Conservation (phyloP, 2,329 filamentous ascomycete species). For the Colletotrichum chlorophyti region DNA sequence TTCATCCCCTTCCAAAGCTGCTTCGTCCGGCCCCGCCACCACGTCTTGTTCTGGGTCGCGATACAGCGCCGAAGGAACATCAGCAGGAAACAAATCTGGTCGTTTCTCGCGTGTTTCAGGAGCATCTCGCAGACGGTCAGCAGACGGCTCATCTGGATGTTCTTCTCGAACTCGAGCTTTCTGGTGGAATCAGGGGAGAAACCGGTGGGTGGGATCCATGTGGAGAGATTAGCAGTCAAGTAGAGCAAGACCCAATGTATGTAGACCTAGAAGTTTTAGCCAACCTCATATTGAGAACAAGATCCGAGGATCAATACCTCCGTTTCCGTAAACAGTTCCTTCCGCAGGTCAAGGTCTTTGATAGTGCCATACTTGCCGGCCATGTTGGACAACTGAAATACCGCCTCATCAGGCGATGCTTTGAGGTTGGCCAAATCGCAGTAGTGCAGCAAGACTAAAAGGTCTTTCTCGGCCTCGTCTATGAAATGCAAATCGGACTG, state of each 20-base stretch:
- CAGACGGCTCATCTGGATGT: conserved; percentile 21
- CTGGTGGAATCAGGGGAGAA: neutral
- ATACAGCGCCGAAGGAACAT: conserved; percentile 16
- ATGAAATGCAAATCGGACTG: conserved; percentile 18
- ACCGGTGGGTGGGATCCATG: neutral
- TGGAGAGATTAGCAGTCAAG: conserved; percentile 12
- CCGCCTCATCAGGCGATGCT: conserved; percentile 13
- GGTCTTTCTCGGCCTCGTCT: conserved; percentile 26
- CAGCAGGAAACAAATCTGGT: conserved; percentile 28
- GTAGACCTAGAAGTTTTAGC: neutral
- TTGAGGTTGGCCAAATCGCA: conserved; percentile 17
- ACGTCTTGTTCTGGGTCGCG: conserved; percentile 3
- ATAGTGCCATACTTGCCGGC: conserved; percentile 22
- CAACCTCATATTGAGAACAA: neutral
- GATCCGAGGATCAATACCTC: neutral
- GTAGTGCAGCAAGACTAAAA: conserved; percentile 28
- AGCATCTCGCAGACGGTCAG: conserved; percentile 29
- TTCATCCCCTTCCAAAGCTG: conserved; percentile 20
- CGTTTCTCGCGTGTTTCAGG: conserved; percentile 16
- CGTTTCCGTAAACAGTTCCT: conserved; percentile 27
- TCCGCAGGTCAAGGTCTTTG: conserved; percentile 26
- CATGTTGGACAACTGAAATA: conserved; percentile 15
- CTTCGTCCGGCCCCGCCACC: conserved; percentile 19
- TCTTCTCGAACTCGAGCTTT: conserved; percentile 16
- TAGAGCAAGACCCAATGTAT: conserved; percentile 24